These are phyloP conservation scores for Mortierella sp. DNA, from an alignment of 371 early-diverging fungal genomes.

Conservation along the genomic window DNA sequence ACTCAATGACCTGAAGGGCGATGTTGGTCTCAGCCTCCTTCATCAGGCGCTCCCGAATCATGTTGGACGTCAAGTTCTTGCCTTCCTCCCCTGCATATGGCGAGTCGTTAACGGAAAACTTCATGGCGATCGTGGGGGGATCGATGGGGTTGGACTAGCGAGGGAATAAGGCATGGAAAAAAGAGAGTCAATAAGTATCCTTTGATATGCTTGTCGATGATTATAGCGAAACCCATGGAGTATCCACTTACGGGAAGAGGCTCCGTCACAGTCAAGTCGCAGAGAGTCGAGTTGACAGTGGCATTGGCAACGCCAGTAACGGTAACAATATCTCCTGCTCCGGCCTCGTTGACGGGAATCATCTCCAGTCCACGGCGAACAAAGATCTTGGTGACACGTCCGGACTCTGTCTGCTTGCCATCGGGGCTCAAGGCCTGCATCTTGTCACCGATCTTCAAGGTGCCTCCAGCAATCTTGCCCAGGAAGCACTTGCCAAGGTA, in stretches of 20 bases:
- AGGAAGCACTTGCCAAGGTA: conserved; percentile 85
- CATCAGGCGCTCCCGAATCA: conserved; percentile 79
- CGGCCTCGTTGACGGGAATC: conserved; percentile 77
- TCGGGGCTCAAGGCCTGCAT: conserved; percentile 77
- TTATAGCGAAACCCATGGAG: too few relatives aligned
- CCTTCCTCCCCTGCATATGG: conserved; percentile 86
- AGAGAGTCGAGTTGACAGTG: conserved; percentile 83
- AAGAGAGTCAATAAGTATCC: neutral
- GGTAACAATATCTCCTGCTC: conserved; percentile 87
- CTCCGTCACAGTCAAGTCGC: conserved; percentile 65
- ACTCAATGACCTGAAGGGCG: conserved; percentile 74
- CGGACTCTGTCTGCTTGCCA: conserved; percentile 70
- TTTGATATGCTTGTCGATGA: neutral
- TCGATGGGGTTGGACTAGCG: conserved; percentile 74
- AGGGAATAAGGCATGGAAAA: neutral
- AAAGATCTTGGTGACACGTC: conserved; percentile 79
- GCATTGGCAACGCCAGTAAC: conserved; percentile 79
- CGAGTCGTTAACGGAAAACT: conserved; percentile 84
- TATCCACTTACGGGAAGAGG: conserved; percentile 64
- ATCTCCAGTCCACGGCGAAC: conserved; percentile 78
- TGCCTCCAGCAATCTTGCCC: conserved; percentile 78
- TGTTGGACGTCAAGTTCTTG: conserved; percentile 76
- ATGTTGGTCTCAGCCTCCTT: conserved; percentile 86
- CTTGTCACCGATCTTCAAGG: conserved; percentile 74
- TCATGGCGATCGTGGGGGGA: conserved; percentile 86